Percentiles rank a stretch among this genome's conserved stretches.
Conservation (phyloP, 352 stramenopile species). For the Globisporangium acanthophoron region DNA sequence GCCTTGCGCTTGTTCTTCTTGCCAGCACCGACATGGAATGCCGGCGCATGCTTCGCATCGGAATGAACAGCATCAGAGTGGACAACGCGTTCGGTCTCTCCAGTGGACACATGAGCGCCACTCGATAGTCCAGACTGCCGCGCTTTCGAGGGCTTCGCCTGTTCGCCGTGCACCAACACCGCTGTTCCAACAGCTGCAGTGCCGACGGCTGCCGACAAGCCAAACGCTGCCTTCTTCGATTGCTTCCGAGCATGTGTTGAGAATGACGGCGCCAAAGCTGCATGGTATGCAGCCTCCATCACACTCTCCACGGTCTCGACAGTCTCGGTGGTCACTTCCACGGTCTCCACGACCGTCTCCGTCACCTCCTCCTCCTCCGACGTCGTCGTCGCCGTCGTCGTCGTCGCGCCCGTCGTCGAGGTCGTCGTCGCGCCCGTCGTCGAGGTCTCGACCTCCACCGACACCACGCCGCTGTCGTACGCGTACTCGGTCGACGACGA, state of each 20-base stretch:
- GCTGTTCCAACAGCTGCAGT: background rate
- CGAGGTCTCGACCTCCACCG: background rate
- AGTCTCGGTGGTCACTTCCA: background rate
- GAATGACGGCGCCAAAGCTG: too few relatives aligned
- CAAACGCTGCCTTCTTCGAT: background rate
- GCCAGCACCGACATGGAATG: background rate
- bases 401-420: background rate
- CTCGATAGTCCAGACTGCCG: background rate
- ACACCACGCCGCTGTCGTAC: constrained; percentile 1
- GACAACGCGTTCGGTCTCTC: background rate
- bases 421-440: background rate
- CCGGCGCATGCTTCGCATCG: background rate
- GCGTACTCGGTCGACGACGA: constrained; percentile 9
- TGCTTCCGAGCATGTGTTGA: too few relatives aligned
- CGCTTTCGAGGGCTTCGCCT: background rate
- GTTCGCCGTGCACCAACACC: background rate
- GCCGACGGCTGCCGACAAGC: background rate
- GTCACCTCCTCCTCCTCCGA: background rate
- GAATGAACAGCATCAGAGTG: background rate
- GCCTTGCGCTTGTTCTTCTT: constrained; percentile 7
- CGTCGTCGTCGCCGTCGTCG: constrained; percentile 4
- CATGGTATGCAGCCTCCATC: background rate
- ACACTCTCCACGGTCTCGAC: background rate
- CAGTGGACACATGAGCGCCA: background rate
- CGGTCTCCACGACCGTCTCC: background rate